Conservation (phyloP, 2,329 filamentous ascomycete species). For the Leptographium radiaticola region DNA sequence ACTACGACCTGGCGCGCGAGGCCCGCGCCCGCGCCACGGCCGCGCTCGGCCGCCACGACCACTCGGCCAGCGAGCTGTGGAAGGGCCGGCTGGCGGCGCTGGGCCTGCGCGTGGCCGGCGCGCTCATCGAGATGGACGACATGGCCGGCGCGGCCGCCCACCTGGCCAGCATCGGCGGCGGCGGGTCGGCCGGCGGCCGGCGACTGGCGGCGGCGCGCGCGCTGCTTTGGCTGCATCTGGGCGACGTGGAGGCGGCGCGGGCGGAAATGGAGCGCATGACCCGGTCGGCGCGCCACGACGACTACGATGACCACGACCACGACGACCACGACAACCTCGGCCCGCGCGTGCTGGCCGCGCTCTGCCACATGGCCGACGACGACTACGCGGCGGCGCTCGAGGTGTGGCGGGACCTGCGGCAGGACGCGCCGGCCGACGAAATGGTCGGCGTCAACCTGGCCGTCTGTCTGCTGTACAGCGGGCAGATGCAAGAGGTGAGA, state of each 20-base stretch:
- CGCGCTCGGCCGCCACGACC: constrained; percentile 29
- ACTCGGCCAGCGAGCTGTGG: constrained; percentile 54
- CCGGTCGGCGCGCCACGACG: constrained; percentile 11
- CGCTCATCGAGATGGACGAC: constrained; percentile 78
- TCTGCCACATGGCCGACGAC: constrained; percentile 69
- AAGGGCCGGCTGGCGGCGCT: constrained; percentile 59
- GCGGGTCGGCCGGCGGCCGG: constrained; percentile 12
- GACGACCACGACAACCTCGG: constrained; percentile 16
- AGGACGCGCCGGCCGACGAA: constrained; percentile 36
- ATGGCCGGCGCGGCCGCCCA: constrained; percentile 66
- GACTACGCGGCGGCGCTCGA: constrained; percentile 51
- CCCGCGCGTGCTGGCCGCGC: constrained; percentile 46
- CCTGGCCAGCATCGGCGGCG: constrained; percentile 43
- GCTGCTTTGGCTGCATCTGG: constrained; percentile 65
- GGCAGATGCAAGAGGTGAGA: constrained; percentile 55
- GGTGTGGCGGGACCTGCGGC: constrained; percentile 43
- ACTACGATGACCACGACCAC: constrained; percentile 12
- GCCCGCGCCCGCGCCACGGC: constrained; percentile 48
- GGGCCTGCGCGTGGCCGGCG: constrained; percentile 52
- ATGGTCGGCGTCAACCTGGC: constrained; percentile 73
- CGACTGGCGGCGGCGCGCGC: constrained; percentile 38
- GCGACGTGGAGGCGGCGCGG: constrained; percentile 58
- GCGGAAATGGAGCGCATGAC: constrained; percentile 27
- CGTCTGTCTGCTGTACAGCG: constrained; percentile 72
- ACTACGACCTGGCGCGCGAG: constrained; percentile 77